These are phyloP conservation scores for Teratosphaeria zuluensis DNA, from an alignment of 2,329 filamentous ascomycete genomes.

Conservation along the genomic window DNA sequence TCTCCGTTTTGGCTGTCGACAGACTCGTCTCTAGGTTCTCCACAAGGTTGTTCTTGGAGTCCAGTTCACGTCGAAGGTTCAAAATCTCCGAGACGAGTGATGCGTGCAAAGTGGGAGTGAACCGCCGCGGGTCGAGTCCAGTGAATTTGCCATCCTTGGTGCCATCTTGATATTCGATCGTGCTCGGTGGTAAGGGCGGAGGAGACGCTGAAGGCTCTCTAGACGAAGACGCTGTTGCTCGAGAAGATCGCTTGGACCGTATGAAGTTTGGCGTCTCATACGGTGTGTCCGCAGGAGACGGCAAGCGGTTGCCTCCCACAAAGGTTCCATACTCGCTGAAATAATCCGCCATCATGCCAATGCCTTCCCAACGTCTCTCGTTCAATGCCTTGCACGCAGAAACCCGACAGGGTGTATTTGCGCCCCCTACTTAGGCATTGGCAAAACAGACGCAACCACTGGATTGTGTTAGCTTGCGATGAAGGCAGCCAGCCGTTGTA, in stretches of 20 bases:
- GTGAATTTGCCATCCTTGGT: slow-evolving; percentile 43
- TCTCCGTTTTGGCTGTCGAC: slow-evolving; percentile 61
- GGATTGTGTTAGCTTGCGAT: neutral
- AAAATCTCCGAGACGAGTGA: slow-evolving; percentile 93
- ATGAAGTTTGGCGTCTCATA: slow-evolving; percentile 48
- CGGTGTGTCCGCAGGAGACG: slow-evolving; percentile 62
- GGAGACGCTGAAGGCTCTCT: slow-evolving; percentile 56
- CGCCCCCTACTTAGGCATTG: neutral
- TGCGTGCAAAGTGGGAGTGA: slow-evolving; percentile 90
- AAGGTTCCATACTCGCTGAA: slow-evolving; percentile 37
- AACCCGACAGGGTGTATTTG: neutral
- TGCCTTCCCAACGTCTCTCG: neutral
- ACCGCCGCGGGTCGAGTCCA: slow-evolving; percentile 77
- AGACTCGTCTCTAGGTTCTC: slow-evolving; percentile 72
- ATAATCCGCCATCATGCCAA: slow-evolving; percentile 30
- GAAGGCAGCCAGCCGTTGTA: neutral
- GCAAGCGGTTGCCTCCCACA: slow-evolving; percentile 48
- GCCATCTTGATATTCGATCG: slow-evolving; percentile 26
- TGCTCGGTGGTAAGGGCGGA: slow-evolving; percentile 41
- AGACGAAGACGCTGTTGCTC: slow-evolving; percentile 48
- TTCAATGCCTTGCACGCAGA: neutral
- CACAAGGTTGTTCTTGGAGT: slow-evolving; percentile 79
- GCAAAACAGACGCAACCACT: neutral
- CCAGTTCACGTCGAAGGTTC: slow-evolving; percentile 74
- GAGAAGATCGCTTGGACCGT: slow-evolving; percentile 55